Percentiles rank a stretch among this genome's conserved stretches.
Evolutionary conservation across 2,329 filamentous ascomycete species (phyloP).

Genomic region (Spiromastix sp.): DNA sequence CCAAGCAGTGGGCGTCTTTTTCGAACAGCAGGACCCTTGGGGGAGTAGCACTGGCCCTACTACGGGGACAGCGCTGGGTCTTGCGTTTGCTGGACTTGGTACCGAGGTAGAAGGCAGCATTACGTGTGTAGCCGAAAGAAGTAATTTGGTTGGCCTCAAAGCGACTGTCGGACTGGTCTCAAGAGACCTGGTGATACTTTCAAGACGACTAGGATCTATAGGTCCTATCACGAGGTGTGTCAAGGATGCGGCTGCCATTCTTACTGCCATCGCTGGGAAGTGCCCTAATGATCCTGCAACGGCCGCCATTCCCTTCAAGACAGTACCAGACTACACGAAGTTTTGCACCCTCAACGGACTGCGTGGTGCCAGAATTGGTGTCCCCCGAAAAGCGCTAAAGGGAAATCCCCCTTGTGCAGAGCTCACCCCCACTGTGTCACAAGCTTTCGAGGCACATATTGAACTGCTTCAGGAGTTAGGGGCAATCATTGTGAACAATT

Average conservation of each 20-base stretch:
- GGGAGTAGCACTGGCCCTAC: conserved; percentile 54
- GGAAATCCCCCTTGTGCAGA: too few relatives aligned
- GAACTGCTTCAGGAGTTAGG: conserved; percentile 44
- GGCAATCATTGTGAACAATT: conserved; percentile 49
- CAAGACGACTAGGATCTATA: conserved; percentile 45
- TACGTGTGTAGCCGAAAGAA: conserved; percentile 22
- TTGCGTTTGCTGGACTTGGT: conserved; percentile 49
- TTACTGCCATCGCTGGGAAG: conserved; percentile 48
- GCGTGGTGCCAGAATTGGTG: conserved; percentile 50
- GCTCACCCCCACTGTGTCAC: conserved; percentile 29
- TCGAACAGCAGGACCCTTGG: conserved; percentile 49
- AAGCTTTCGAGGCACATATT: conserved; percentile 48
- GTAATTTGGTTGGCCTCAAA: conserved; percentile 58
- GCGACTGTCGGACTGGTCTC: conserved; percentile 57
- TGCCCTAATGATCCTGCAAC: conserved; percentile 49
- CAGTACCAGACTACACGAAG: conserved; percentile 49
- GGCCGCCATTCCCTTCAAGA: conserved; percentile 43
- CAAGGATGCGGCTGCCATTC: conserved; percentile 47
- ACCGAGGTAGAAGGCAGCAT: conserved; percentile 37
- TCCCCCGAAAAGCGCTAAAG: conserved; percentile 49
- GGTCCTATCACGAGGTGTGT: conserved; percentile 50
- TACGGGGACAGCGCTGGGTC: conserved; percentile 48
- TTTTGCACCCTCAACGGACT: conserved; percentile 44
- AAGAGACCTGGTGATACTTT: conserved; percentile 50
- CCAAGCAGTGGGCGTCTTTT: conserved; percentile 52